Evolutionary conservation across 306 rosid genomes (phyloP).

Genomic region (Biancaea sappan): DNA sequence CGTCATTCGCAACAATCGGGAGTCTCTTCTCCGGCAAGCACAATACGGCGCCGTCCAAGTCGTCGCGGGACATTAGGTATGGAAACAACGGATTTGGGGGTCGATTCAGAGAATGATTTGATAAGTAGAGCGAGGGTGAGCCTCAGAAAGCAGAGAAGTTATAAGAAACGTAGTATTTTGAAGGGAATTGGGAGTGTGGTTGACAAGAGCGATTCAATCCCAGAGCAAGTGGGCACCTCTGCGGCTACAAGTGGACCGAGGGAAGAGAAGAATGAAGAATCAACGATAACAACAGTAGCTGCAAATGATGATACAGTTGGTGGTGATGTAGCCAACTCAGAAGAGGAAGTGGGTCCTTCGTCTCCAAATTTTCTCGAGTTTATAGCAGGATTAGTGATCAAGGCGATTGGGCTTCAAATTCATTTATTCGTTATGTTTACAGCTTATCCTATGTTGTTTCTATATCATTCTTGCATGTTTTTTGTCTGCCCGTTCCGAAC

Average conservation of each 20-base stretch:
- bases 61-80: slow-evolving; percentile 23
- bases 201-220: slow-evolving; percentile 32
- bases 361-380: slow-evolving; percentile 48
- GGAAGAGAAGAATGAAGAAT: slow-evolving; percentile 45
- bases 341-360: slow-evolving; percentile 33
- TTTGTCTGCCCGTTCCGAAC: slow-evolving; percentile 59
- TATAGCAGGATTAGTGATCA: slow-evolving; percentile 59
- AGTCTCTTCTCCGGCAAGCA: slow-evolving; percentile 27
- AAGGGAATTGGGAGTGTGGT: slow-evolving; percentile 37
- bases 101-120: slow-evolving; percentile 23
- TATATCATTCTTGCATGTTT: slow-evolving; percentile 45
- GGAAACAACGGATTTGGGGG: slow-evolving; percentile 16
- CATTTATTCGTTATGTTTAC: slow-evolving; percentile 49
- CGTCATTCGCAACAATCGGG: not conserved
- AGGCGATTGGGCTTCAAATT: slow-evolving; percentile 63
- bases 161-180: slow-evolving; percentile 15
- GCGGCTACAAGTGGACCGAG: slow-evolving; percentile 31
- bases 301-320: slow-evolving; percentile 21
- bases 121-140: slow-evolving; percentile 10
- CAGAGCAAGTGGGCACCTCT: slow-evolving; percentile 13
- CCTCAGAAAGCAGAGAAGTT: slow-evolving; percentile 12
- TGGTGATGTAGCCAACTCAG: slow-evolving; percentile 42
- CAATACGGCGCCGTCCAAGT: slow-evolving; percentile 52
- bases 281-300: slow-evolving; percentile 62
- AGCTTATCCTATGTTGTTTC: slow-evolving; percentile 57